Base-by-base conservation (phyloP, 2,329 filamentous ascomycete genomes). In the Hymenoscyphus albidus region DNA sequence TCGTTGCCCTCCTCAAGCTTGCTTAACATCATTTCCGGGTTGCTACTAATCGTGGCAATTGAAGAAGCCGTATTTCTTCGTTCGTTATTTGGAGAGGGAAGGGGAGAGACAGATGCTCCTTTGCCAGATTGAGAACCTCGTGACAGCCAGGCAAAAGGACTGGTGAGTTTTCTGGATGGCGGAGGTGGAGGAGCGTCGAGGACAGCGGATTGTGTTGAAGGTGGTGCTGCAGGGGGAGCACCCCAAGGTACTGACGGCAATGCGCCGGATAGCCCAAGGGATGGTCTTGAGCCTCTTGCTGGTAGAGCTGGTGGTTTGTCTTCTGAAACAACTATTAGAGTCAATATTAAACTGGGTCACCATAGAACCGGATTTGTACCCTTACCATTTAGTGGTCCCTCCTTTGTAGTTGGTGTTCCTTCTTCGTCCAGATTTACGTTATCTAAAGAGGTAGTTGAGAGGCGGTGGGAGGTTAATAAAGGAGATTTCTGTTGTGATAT, bases 81-180 rank as follows among this genome's bases (percentile, higher is more conserved):
- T 51, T 78, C 78, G 35, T 70, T 73, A n/a, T 69, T 65, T n/a
- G 71, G 64, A 1, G 73, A 70, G 31, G 70, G 65, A 68, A 66
- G 67, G 18, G 85, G 83, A 13, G 87, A 83, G 61, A 85, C 82
- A 54, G 80, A 76, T 22, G 74, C 72, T 9, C 86, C 82, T 68
- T 83, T 83, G 3, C 82, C 80, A 74, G 83, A 84, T 42, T 83
- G 82, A 12, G 86, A 85, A 75, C 83, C 88, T 70, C 92, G 82
- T 39, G 91, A 92, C 48, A 96, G 83, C 88, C 91, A 94, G 48
- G 91, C 86, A 72, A 96, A 96, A n/a, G 90, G 92, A 70, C 91
- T 92, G 9, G 91, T 93, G 63, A 96, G 84, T 76, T 95, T 96
- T 73, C 92, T 83, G 65, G 83, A 70, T 13, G 80, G 78, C 1